Evolutionary conservation across 345 rosid genomes (phyloP).

Genomic region (Eucalyptus rudis): DNA sequence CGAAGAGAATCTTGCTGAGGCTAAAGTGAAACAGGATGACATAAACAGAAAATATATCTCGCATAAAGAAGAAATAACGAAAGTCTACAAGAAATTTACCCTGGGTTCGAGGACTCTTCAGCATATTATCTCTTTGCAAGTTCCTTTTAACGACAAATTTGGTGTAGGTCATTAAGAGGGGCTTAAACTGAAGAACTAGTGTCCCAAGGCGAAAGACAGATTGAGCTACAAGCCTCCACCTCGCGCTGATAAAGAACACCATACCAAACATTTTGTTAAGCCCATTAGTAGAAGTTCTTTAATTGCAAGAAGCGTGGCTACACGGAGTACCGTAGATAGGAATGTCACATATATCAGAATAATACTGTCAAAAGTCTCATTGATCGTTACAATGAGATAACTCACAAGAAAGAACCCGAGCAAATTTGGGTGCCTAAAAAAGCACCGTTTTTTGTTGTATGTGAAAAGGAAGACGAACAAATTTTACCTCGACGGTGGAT

Average conservation of each 20-base stretch:
- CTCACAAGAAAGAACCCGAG: neutral
- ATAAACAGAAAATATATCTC: too few species aligned
- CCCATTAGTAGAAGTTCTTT: neutral
- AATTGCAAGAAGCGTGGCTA: neutral
- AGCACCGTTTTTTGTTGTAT: neutral
- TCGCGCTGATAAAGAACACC: neutral
- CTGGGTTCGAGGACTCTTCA: too few species aligned
- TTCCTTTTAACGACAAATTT: too few species aligned
- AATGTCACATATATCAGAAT: neutral
- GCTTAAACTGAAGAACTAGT: neutral
- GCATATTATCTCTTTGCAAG: too few species aligned
- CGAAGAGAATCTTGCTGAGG: too few species aligned
- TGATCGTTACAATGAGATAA: neutral
- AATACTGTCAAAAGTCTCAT: neutral
- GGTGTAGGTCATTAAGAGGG: neutral
- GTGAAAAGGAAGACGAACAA: neutral
- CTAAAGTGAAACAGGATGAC: too few species aligned
- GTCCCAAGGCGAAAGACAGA: neutral
- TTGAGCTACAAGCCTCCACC: neutral
- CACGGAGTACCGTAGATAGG: neutral
- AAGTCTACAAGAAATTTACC: too few species aligned
- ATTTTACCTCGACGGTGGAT: neutral
- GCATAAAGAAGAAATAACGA: too few species aligned
- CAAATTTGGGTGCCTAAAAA: neutral
- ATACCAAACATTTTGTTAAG: neutral